These are phyloP conservation scores for Fusarium sp. DNA, from an alignment of 2,329 filamentous ascomycete species.

Conservation along the genomic window DNA sequence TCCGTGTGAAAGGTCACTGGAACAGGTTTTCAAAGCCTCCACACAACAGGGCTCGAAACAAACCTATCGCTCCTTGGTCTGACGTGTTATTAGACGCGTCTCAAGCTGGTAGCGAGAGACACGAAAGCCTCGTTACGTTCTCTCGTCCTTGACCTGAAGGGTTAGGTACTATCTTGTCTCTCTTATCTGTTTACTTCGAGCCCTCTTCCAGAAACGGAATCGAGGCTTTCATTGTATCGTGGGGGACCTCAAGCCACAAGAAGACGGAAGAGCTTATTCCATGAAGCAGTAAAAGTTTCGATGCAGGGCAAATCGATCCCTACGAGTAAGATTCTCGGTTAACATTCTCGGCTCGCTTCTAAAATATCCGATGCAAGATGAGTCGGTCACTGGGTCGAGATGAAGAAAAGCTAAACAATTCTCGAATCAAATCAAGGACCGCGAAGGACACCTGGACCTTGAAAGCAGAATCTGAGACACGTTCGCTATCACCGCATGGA, in stretches of 20 bases:
- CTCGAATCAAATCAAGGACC: conserved; percentile 12
- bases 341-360: conserved; percentile 23
- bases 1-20: conserved; percentile 4
- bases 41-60: conserved; percentile 26
- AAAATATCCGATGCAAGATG: conserved; percentile 30
- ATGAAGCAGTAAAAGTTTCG: background rate
- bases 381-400: conserved; percentile 2
- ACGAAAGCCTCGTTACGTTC: conserved; percentile 12
- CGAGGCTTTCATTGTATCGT: background rate
- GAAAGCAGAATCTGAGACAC: conserved; percentile 22
- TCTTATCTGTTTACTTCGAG: conserved; percentile 4
- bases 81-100: conserved; percentile 23
- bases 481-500: conserved; percentile 6
- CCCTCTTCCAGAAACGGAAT: background rate
- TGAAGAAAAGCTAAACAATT: background rate
- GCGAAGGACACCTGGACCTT: conserved; percentile 4
- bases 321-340: conserved; percentile 9
- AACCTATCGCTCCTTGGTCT: conserved; percentile 6
- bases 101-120: conserved; percentile 22
- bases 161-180: background rate
- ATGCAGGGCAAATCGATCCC: background rate
- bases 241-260: background rate
- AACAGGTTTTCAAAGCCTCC: conserved; percentile 15
- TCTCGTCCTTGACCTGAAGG: background rate
- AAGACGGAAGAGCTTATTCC: background rate